These are phyloP conservation scores for Teratosphaeria pseudoeucalypti DNA, from an alignment of 2,329 filamentous ascomycete genomes.

Conservation along the genomic window DNA sequence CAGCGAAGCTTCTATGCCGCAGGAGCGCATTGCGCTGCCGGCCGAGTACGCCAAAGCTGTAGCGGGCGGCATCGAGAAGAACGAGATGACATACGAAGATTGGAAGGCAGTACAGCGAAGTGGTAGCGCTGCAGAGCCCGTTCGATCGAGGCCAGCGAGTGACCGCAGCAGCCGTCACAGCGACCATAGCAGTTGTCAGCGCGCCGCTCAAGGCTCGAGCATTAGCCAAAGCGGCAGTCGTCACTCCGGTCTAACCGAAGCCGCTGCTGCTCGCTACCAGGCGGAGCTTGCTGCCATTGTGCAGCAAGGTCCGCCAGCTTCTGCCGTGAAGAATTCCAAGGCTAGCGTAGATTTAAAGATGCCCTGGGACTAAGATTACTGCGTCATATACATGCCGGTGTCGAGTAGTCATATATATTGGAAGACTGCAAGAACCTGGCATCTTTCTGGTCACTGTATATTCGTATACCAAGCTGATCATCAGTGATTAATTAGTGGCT, in stretches of 20 bases:
- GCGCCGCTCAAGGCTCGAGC: not conserved
- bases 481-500: not conserved
- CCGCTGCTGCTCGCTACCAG: not conserved
- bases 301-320: not conserved
- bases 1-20: slow-evolving; percentile 15
- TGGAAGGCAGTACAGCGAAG: slow-evolving; percentile 17
- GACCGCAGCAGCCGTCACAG: not conserved
- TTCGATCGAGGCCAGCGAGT: not conserved
- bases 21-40: slow-evolving; percentile 15
- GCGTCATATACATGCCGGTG: not conserved
- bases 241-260: not conserved
- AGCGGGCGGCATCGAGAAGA: slow-evolving; percentile 9
- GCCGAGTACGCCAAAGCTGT: slow-evolving; percentile 3
- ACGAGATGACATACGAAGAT: slow-evolving; percentile 18
- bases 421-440: not conserved
- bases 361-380: not conserved
- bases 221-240: not conserved
- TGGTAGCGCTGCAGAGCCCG: not conserved
- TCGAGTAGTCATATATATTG: not conserved
- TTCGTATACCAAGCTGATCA: not conserved
- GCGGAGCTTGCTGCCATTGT: not conserved
- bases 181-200: not conserved
- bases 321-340: not conserved
- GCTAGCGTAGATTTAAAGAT: not conserved
- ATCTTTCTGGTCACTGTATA: not conserved